These are phyloP conservation scores for Zostera marina DNA, from an alignment of 116 monocot genomes.

Conservation along the genomic window DNA sequence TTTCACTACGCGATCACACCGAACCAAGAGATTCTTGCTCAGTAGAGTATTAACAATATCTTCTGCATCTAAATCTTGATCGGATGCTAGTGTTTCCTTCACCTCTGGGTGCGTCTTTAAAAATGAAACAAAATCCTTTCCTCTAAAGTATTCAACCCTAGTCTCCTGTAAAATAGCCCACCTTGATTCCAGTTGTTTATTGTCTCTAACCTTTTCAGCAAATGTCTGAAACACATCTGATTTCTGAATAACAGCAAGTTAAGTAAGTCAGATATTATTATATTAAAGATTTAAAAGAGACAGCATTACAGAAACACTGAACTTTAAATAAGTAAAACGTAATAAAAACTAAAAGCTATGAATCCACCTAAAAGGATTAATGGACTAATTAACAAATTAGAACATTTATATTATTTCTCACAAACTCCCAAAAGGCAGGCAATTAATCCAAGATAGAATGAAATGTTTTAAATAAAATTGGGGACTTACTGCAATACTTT, in stretches of 20 bases:
- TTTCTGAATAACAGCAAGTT: constrained; percentile 29
- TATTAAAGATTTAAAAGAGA: too few species aligned
- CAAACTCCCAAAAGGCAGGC: too few species aligned
- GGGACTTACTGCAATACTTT: too few species aligned
- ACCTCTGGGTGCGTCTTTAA: constrained; percentile 63
- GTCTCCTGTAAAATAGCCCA: constrained; percentile 99
- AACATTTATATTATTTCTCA: too few species aligned
- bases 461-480: too few species aligned
- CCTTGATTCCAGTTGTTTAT: constrained; percentile 89
- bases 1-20: constrained; percentile 93
- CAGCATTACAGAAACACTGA: too few species aligned
- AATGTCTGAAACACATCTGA: constrained; percentile 69
- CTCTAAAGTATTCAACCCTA: constrained; percentile 93
- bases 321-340: too few species aligned
- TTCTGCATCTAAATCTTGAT: constrained; percentile 77
- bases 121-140: constrained; percentile 69
- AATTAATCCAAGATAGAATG: too few species aligned
- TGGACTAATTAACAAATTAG: too few species aligned
- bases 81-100: constrained; percentile 54
- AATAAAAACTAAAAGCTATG: too few species aligned
- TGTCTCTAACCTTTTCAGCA: constrained; percentile 96
- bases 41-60: constrained; percentile 66
- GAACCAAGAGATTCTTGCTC: constrained; percentile 58
- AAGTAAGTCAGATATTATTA: background rate
- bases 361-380: too few species aligned